A percentile compares a stretch with the other conserved stretches of the same genome.
Conservation (phyloP, 2,329 filamentous ascomycete genomes). For the Calonectria pseudoturangicola region DNA sequence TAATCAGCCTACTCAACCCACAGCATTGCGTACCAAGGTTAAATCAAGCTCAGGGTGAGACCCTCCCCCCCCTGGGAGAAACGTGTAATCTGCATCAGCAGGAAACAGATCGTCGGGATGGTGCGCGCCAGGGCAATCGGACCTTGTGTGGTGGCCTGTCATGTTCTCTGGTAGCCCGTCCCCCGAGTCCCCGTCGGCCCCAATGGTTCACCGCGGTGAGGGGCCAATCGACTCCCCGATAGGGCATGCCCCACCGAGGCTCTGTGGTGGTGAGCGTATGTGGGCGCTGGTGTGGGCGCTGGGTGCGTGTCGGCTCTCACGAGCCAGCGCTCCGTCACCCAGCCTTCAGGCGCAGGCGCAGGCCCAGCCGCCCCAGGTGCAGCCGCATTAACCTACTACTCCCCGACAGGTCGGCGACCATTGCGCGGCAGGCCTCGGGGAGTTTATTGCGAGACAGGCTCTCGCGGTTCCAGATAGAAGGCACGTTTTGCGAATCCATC, state of each 20-base stretch:
- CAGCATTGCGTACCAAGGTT: constrained; percentile 38
- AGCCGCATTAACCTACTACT: constrained; percentile 15
- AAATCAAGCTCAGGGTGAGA: constrained; percentile 24
- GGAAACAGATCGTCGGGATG: constrained; percentile 8
- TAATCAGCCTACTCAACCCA: constrained; percentile 32
- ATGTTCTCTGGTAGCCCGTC: too few relatives aligned
- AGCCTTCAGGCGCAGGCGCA: background rate
- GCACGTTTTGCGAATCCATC: background rate
- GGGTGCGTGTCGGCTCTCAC: background rate
- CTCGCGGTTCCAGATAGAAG: background rate
- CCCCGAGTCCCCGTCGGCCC: background rate
- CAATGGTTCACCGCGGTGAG: constrained; percentile 35
- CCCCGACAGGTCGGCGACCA: constrained; percentile 19
- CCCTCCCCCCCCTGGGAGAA: background rate
- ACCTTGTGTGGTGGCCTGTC: background rate
- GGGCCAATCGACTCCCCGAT: constrained; percentile 9
- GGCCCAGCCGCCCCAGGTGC: too few relatives aligned
- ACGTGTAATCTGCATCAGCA: constrained; percentile 22
- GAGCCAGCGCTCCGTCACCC: background rate
- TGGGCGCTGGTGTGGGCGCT: background rate
- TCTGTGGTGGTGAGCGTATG: background rate
- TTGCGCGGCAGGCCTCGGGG: constrained; percentile 30
- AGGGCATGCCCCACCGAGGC: background rate
- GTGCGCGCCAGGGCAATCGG: constrained; percentile 28
- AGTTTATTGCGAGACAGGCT: constrained; percentile 11